Conservation (phyloP, 2,329 filamentous ascomycete species). For the Pleurostoma richardsiae region DNA sequence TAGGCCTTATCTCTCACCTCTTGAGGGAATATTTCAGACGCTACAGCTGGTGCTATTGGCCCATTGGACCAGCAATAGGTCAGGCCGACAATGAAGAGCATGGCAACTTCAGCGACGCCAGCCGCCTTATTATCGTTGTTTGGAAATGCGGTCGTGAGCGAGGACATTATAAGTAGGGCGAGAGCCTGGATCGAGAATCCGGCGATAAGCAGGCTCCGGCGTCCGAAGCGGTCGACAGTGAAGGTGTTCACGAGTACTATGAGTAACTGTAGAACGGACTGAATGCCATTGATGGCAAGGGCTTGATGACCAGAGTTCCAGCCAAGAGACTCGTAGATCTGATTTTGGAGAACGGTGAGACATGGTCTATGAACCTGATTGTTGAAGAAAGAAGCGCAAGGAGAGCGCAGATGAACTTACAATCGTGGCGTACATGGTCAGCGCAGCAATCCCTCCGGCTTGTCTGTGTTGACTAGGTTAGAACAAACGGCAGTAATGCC, state of each 20-base stretch:
- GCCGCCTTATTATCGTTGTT: slow-evolving; percentile 28
- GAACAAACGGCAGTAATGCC: too few relatives aligned
- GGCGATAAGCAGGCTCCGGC: slow-evolving; percentile 24
- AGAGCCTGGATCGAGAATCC: slow-evolving; percentile 29
- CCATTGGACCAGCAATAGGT: slow-evolving; percentile 35
- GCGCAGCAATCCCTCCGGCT: slow-evolving; percentile 22
- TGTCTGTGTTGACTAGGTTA: slow-evolving; percentile 7
- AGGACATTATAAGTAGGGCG: slow-evolving; percentile 28
- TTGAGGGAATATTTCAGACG: slow-evolving; percentile 32
- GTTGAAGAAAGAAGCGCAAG: too few relatives aligned
- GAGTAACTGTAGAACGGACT: slow-evolving; percentile 28
- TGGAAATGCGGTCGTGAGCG: slow-evolving; percentile 29
- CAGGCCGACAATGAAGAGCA: slow-evolving; percentile 35
- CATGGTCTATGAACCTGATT: too few relatives aligned
- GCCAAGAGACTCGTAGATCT: slow-evolving; percentile 29
- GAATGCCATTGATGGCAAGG: slow-evolving; percentile 29
- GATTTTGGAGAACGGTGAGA: not conserved
- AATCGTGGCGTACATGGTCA: slow-evolving; percentile 31
- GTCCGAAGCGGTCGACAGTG: slow-evolving; percentile 28
- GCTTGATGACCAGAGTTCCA: slow-evolving; percentile 28
- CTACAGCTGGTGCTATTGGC: slow-evolving; percentile 27
- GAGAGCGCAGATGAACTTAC: not conserved
- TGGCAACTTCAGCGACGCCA: slow-evolving; percentile 30
- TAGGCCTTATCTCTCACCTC: slow-evolving; percentile 34
- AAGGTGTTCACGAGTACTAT: slow-evolving; percentile 33